Conservation (phyloP, 371 early-diverging fungal species). For the Hamiltosporidium tvaerminnensis region DNA sequence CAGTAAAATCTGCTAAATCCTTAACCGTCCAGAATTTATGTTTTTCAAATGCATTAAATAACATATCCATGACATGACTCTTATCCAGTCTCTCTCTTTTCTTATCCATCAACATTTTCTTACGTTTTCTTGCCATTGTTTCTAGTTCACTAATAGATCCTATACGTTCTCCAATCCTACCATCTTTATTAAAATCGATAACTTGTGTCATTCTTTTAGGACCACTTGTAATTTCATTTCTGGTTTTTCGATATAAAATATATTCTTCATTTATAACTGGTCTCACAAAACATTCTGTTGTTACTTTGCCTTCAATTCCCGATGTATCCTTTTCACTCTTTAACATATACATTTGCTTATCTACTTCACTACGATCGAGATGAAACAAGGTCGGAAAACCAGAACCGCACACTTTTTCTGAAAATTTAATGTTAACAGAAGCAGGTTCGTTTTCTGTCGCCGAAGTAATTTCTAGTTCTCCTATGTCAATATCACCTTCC, state of each 20-base stretch:
- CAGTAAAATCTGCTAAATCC: conserved; percentile 52
- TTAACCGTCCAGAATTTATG: conserved; percentile 50
- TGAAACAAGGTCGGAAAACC: conserved; percentile 26
- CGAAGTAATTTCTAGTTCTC: conserved; percentile 14
- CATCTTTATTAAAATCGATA: conserved; percentile 47
- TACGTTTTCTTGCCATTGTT: conserved; percentile 45
- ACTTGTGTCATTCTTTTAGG: conserved; percentile 5
- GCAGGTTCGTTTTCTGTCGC: neutral
- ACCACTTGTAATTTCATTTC: conserved; percentile 9
- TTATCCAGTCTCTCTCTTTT: conserved; percentile 53
- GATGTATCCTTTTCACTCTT: conserved; percentile 3
- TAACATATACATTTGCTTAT: conserved; percentile 27
- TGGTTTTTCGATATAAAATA: conserved; percentile 41
- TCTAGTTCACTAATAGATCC: conserved; percentile 48
- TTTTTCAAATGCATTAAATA: conserved; percentile 54
- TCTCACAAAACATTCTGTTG: conserved; percentile 35
- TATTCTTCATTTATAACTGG: conserved; percentile 49
- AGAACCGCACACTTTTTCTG: neutral
- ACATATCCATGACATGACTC: conserved; percentile 49
- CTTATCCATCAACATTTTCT: conserved; percentile 47
- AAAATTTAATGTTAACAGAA: conserved; percentile 4
- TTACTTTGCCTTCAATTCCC: conserved; percentile 41
- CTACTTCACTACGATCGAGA: conserved; percentile 12
- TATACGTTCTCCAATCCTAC: conserved; percentile 40
- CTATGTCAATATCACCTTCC: conserved; percentile 10